A percentile compares a stretch with the other conserved stretches of the same genome.
Conservation (phyloP, 345 rosid species). For the Salix brachista region DNA sequence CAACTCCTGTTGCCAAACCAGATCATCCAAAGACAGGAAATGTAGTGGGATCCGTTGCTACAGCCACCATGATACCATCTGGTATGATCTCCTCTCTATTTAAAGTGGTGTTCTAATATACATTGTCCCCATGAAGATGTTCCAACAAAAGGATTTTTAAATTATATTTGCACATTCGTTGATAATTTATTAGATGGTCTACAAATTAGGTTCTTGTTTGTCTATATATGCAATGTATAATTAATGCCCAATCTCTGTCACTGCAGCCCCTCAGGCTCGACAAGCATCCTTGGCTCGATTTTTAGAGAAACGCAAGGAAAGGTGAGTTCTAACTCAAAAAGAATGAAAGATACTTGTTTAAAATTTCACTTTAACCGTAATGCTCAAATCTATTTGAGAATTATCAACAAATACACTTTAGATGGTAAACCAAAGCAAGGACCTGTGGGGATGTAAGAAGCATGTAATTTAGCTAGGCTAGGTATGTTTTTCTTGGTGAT, state of each 20-base stretch:
- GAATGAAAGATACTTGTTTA: not conserved
- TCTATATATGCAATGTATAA: not conserved
- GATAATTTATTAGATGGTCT: not conserved
- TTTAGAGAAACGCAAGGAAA: slow-evolving; percentile 95
- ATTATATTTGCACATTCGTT: not conserved
- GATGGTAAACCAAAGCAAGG: not conserved
- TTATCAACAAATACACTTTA: not conserved
- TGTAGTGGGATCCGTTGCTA: slow-evolving; percentile 27
- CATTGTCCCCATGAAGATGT: not conserved
- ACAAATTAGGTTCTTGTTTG: not conserved
- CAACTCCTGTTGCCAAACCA: slow-evolving; percentile 29
- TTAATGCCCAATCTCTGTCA: not conserved
- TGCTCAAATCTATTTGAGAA: not conserved
- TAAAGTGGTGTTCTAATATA: not conserved
- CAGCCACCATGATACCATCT: slow-evolving; percentile 49
- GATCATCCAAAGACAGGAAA: slow-evolving; percentile 34
- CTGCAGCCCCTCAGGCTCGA: slow-evolving; percentile 78
- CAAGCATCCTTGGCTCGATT: slow-evolving; percentile 94
- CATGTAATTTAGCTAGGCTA: not conserved
- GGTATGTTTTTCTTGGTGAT: not conserved
- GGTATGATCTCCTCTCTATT: slow-evolving; percentile 33
- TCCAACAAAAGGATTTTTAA: not conserved
- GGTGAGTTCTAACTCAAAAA: slow-evolving; percentile 33
- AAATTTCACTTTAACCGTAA: not conserved
- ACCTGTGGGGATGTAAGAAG: not conserved